Evolutionary conservation across 441 rosid genomes (phyloP).

Genomic region (Bocquillonia castaneifolia): DNA sequence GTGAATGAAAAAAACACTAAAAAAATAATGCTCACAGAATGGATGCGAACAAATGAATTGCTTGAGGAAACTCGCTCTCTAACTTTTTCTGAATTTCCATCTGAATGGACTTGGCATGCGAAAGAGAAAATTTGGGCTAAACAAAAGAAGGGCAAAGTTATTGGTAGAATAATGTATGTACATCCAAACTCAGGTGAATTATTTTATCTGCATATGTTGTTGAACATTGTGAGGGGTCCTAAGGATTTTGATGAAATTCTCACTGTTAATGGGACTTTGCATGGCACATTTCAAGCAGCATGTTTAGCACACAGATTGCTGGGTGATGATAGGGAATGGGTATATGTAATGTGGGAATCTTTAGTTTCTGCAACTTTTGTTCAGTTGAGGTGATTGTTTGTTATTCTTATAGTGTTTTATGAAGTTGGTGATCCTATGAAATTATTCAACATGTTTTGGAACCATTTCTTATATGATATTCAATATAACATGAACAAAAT

Average conservation of each 20-base stretch:
- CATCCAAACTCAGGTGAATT: background rate
- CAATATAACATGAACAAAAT: background rate
- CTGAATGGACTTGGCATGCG: background rate
- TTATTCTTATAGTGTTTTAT: background rate
- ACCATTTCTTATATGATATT: background rate
- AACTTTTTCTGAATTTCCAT: background rate
- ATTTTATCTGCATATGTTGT: background rate
- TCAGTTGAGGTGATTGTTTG: background rate
- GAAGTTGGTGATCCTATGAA: background rate
- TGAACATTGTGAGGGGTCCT: background rate
- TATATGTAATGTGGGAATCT: background rate
- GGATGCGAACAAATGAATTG: background rate
- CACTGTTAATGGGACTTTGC: background rate
- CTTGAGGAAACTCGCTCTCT: background rate
- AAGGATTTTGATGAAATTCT: background rate
- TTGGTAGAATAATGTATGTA: background rate
- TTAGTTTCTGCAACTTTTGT: accelerated
- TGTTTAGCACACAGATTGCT: background rate
- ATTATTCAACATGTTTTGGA: background rate
- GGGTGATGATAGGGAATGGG: background rate
- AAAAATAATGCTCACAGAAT: background rate
- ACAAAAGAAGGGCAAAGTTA: background rate
- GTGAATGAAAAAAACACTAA: background rate
- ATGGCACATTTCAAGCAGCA: background rate
- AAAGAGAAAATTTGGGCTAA: background rate